Evolutionary conservation across 163 green algal genomes (phyloP).

Genomic region (Scenedesmus sp.): DNA sequence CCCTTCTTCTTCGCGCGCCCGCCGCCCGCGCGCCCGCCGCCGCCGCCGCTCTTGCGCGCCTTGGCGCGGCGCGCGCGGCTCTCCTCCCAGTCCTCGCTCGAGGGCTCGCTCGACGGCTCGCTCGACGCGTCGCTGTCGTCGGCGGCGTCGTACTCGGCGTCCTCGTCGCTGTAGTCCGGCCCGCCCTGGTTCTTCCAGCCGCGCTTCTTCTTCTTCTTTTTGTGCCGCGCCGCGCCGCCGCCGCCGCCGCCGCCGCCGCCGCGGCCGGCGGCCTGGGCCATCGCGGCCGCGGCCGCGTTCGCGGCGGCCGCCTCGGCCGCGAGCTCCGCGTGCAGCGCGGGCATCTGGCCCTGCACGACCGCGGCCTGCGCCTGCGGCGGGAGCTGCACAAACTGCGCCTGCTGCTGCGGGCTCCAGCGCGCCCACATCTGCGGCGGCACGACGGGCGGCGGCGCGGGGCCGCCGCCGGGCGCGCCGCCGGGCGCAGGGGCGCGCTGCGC

Average conservation of each 20-base stretch:
- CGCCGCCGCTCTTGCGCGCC: neutral
- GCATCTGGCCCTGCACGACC: neutral
- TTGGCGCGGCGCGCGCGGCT: slow-evolving; percentile 2
- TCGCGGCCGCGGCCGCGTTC: no score
- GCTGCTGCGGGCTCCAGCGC: slow-evolving; percentile 13
- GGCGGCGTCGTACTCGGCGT: slow-evolving; percentile 34
- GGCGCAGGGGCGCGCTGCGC: no score
- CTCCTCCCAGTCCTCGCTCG: slow-evolving; percentile 32
- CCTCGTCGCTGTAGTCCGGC: slow-evolving; percentile 35
- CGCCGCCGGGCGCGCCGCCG: neutral
- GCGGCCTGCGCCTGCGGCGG: neutral
- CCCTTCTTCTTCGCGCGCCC: neutral
- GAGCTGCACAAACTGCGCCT: slow-evolving; percentile 2
- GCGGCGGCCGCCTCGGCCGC: neutral
- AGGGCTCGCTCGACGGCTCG: neutral
- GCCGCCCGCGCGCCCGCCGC: neutral
- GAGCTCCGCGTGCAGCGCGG: slow-evolving; percentile 5
- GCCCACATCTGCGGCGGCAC: neutral
- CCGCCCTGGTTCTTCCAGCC: slow-evolving; percentile 43
- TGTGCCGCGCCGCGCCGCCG: no score
- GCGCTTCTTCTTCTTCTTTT: slow-evolving; percentile 36
- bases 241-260: no score
- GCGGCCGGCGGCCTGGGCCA: neutral
- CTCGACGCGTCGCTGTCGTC: slow-evolving; percentile 12
- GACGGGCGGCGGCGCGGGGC: neutral